phyloP scores from a whole-genome alignment of 805 yeast species.

The Zygosaccharomyces gambellarensis region DNA sequence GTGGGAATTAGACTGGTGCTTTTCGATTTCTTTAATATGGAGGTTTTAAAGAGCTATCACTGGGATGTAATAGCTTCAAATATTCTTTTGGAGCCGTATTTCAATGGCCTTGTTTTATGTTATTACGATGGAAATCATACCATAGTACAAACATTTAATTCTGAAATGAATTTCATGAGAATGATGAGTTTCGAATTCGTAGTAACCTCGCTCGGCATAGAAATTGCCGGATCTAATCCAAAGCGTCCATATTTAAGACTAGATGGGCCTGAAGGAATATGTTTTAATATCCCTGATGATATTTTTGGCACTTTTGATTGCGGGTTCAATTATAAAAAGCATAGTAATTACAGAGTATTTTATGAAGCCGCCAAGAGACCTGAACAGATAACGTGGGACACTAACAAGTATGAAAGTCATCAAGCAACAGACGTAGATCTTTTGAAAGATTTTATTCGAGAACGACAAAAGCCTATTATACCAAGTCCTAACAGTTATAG shows the following conservation, averaged over 20 bases:
- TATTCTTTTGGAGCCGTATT: background rate
- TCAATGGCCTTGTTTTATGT: background rate
- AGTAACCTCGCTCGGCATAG: background rate
- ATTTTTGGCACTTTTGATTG: background rate
- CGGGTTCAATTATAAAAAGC: background rate
- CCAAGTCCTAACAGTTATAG: background rate
- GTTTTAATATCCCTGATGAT: background rate
- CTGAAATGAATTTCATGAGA: background rate
- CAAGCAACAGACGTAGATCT: background rate
- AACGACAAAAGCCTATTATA: background rate
- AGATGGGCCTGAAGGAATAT: background rate
- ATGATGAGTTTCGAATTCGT: background rate
- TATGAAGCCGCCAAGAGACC: background rate
- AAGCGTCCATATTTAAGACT: background rate
- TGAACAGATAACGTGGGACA: background rate
- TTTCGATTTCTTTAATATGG: slow-evolving; percentile 5
- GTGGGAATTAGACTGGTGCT: background rate
- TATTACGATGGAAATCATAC: background rate
- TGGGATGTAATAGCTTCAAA: background rate
- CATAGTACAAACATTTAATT: background rate
- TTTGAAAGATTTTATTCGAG: slow-evolving; percentile 1
- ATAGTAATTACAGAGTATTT: background rate
- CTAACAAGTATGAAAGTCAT: background rate
- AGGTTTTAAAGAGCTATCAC: background rate
- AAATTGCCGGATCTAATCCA: background rate